Base-by-base conservation (phyloP, 805 yeast species). In the Spathaspora arborariae region DNA sequence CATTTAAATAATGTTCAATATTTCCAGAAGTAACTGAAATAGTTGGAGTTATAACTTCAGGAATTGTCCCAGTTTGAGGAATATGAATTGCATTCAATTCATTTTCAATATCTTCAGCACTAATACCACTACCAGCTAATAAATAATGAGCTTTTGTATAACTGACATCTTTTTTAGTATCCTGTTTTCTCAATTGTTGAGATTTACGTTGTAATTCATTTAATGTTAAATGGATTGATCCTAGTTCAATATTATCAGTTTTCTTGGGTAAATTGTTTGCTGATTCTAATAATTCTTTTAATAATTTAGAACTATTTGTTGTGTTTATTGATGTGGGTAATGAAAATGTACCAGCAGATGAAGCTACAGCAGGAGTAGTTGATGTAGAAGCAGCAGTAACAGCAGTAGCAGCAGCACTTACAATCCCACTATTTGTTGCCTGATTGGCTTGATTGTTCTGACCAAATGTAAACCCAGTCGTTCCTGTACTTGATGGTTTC, bases 41-140 rank as follows among this genome's bases (percentile, higher is more conserved):
- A 19, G 18, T 35, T 20, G 41, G 34, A 26, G 39, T 3, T 3
- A 20, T 18, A 21, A n/a, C 26, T 19, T 24, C 26, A 21, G 35
- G 21, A 3, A 27, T 21, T 4, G 39, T n/a, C 9, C 43, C 44
- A 5, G 40, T 36, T 20, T 43, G 34, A 11, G 50, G 45, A 18
- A 50, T 20, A 21, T 46, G 39, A 20, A 60, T 60, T n/a, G 59
- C 43, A 46, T 75, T 72, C 47, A 84, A 64, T 42, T 81, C 84
- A 26, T 66, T 67, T 53, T 87, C 90, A 35, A 91, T 81, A 47
- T 88, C 94, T 56, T 88, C 96, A 43, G 92, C 84, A 37, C 88
- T 82, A 44, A 90, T 78, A 1, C 97, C 97, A 58, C 92, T 85
- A 1, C 91, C 87, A 5, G 97, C 96, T 39, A 92, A 70, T 35